Percentiles rank a stretch among this genome's conserved stretches.
Evolutionary conservation across 192 early-diverging fungal species (phyloP).

Genomic region (Borealophlyctis nickersoniae): DNA sequence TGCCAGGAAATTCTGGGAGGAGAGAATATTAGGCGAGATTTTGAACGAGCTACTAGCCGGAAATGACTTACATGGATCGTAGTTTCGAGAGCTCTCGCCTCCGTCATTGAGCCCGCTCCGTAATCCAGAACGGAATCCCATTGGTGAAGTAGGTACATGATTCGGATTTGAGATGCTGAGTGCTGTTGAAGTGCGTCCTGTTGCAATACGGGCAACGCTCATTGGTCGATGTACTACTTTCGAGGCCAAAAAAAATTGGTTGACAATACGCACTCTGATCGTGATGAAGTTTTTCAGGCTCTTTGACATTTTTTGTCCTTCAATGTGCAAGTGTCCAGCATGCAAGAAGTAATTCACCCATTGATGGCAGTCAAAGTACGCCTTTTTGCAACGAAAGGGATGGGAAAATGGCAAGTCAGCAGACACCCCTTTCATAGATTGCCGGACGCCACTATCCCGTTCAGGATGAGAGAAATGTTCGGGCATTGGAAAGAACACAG

Average conservation of each 20-base stretch:
- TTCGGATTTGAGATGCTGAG: conserved; percentile 80
- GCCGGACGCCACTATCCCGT: too few relatives aligned
- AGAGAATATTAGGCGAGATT: background rate
- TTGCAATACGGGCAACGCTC: too few relatives aligned
- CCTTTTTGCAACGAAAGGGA: conserved; percentile 33
- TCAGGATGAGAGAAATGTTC: conserved; percentile 1
- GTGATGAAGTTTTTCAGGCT: conserved; percentile 96
- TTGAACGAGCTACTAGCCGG: background rate
- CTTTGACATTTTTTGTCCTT: conserved; percentile 98
- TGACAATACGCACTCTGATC: conserved; percentile 70
- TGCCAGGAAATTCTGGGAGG: conserved; percentile 80
- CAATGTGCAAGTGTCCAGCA: conserved; percentile 90
- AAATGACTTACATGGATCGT: conserved; percentile 62
- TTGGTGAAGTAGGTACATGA: conserved; percentile 82
- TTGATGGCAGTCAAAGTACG: conserved; percentile 81
- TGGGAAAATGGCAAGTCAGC: background rate
- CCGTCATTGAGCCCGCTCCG: conserved; percentile 68
- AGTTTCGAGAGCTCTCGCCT: conserved; percentile 73
- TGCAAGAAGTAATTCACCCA: conserved; percentile 99
- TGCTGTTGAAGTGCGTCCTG: conserved; percentile 74
- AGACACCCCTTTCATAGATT: too few relatives aligned
- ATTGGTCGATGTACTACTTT: too few relatives aligned
- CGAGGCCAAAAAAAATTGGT: too few relatives aligned
- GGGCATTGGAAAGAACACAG: conserved; percentile 8
- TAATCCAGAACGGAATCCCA: conserved; percentile 91